These are phyloP conservation scores for Stentor roeselii DNA, from an alignment of 73 alveolate genomes.

Conservation along the genomic window DNA sequence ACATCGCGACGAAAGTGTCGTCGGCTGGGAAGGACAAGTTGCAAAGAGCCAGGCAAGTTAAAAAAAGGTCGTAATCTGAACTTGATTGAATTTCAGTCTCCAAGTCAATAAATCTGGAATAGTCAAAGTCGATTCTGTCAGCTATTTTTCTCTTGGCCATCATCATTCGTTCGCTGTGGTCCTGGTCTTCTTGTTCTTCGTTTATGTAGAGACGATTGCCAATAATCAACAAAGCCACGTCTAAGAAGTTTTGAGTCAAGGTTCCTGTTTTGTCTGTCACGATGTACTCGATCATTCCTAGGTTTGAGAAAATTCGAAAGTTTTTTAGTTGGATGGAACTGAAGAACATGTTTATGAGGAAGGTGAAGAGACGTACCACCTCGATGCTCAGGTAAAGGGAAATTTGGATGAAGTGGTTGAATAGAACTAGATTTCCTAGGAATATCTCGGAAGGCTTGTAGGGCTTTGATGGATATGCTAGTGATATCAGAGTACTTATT, in stretches of 20 bases:
- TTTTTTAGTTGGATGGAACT: neutral
- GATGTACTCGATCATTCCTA: neutral
- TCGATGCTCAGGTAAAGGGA: neutral
- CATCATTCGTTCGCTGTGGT: neutral
- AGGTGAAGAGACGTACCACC: neutral
- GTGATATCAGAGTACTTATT: neutral
- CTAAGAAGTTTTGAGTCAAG: neutral
- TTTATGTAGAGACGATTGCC: neutral
- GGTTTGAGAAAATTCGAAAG: neutral
- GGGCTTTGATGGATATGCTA: neutral
- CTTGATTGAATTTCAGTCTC: neutral
- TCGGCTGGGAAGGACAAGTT: neutral
- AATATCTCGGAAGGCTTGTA: neutral
- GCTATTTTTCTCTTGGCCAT: neutral
- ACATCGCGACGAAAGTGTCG: neutral
- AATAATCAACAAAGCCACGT: neutral
- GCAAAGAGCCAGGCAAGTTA: slow-evolving; percentile 12
- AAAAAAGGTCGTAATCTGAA: neutral
- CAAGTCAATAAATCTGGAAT: neutral
- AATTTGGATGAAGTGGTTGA: neutral
- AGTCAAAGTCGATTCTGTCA: neutral
- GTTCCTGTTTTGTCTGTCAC: neutral
- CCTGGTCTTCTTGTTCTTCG: neutral
- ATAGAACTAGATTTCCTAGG: neutral
- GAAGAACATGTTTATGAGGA: too few species aligned